These are phyloP conservation scores for Lachnellula hyalina DNA, from an alignment of 2,329 filamentous ascomycete species.

Conservation along the genomic window DNA sequence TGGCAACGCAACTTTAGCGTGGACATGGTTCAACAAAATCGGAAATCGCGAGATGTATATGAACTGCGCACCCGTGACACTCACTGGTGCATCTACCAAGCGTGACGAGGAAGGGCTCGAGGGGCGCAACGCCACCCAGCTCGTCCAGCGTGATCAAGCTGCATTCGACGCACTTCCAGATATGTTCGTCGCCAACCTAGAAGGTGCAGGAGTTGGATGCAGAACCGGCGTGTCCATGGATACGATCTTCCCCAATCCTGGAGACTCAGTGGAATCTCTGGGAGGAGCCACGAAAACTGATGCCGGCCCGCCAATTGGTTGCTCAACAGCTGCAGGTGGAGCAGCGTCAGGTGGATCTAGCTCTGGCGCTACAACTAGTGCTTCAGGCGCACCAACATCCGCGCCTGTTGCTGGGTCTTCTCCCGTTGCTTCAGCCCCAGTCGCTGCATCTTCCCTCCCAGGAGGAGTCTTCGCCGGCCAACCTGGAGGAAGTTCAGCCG, in stretches of 20 bases:
- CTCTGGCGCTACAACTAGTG: constrained; percentile 7
- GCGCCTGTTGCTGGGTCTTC: constrained; percentile 7
- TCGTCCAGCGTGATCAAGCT: constrained; percentile 35
- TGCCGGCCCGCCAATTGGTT: constrained; percentile 19
- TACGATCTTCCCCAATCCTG: constrained; percentile 64
- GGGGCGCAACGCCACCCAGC: constrained; percentile 15
- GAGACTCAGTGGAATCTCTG: constrained; percentile 48
- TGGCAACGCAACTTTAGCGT: constrained; percentile 77
- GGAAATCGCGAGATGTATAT: constrained; percentile 97
- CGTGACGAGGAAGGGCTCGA: constrained; percentile 27
- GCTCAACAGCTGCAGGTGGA: constrained; percentile 24
- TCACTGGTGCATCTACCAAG: constrained; percentile 50
- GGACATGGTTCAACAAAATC: constrained; percentile 92
- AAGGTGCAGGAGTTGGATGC: constrained; percentile 42
- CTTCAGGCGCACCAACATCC: constrained; percentile 5
- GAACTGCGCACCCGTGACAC: constrained; percentile 77
- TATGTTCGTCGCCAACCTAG: constrained; percentile 71
- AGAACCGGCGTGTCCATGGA: constrained; percentile 48
- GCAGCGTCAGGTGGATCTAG: constrained; percentile 18
- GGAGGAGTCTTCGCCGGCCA: constrained; percentile 30
- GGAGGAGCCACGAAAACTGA: constrained; percentile 29
- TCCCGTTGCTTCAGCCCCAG: constrained; percentile 6
- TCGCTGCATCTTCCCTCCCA: constrained; percentile 7
- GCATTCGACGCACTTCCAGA: constrained; percentile 61
- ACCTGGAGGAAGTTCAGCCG: constrained; percentile 21